Conservation (phyloP, 345 rosid genomes). For the Eucalyptus tenuipes region DNA sequence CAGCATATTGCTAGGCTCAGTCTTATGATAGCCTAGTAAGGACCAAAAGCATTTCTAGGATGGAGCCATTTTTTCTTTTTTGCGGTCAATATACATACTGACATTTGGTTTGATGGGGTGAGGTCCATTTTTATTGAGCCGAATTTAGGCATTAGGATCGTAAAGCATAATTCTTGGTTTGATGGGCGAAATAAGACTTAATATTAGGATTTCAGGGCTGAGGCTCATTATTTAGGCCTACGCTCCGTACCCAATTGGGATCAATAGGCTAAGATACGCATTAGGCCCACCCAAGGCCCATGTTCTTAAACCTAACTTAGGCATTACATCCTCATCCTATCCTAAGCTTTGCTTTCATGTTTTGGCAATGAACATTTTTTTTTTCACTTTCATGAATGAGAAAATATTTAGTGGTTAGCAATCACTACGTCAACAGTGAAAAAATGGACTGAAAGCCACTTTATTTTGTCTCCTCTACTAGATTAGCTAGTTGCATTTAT, state of each 20-base stretch:
- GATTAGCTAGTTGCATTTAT: too few relatives aligned
- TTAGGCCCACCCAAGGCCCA: not conserved
- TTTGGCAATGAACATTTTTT: not conserved
- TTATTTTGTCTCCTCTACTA: too few relatives aligned
- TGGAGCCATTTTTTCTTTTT: not conserved
- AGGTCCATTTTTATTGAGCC: not conserved
- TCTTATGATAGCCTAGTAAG: not conserved
- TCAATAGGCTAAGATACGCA: not conserved
- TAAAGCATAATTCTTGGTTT: too few relatives aligned
- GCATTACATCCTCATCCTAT: not conserved
- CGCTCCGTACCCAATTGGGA: fast-evolving
- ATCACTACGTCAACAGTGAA: too few relatives aligned
- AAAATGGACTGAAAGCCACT: too few relatives aligned
- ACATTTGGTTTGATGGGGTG: not conserved
- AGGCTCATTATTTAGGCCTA: not conserved
- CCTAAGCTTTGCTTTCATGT: not conserved
- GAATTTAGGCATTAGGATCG: too few relatives aligned
- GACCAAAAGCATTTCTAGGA: not conserved
- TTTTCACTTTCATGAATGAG: not conserved
- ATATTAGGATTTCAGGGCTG: not conserved
- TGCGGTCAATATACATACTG: not conserved
- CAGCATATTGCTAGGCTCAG: fast-evolving
- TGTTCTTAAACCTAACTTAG: not conserved
- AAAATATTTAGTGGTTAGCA: too few relatives aligned
- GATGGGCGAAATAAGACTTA: not conserved